Base-by-base conservation (phyloP, 176 grass and related monocot genomes). In the Typha latifolia region DNA sequence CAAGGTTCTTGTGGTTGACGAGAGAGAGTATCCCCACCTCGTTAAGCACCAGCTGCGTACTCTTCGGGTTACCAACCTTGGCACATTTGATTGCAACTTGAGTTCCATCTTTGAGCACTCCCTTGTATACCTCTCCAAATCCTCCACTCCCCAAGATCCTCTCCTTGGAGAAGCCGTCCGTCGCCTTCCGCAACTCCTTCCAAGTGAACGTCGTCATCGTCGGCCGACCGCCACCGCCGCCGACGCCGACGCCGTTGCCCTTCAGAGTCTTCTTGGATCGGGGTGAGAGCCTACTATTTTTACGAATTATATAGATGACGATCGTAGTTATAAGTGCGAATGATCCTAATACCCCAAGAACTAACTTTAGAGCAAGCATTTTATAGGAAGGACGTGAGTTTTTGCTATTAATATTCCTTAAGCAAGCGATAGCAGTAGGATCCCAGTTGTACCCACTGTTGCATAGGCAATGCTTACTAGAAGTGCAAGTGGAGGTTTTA, bases 1-100 rank as follows among this genome's bases (percentile, higher is more conserved):
- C 67, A 27, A 78, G 76, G 56, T 78, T 78, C 16, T 63, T 70
- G n/a, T 78, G 76, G 76, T 51, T 78, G 49, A 70, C 67, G 22
- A 70, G 67, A 4, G 67, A 78, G 16, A 78, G 67, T 52, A 78
- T 70, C 26, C 57, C 67, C 14, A 78, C 67, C 57, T 78, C 67
- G 1, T 71, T 78, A 34, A 71, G 34, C 63, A 78, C 51, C 47
- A 71, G 76, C 22, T 78, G 56, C 34, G 67, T 65, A 34, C 67
- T 71, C 19, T 78, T 70, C n/a, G 51, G 67, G 23, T 78, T 65
- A 32, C 53, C 66, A 37, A 71, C 48, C 62, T 78, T 78, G 16
- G 57, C 57, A 4, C 13, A 71, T 16, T 78, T 78, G 11, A 78
- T 51, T 5, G 66, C 75, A 19, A 78, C 75, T 12, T 26, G 32